A percentile compares a stretch with the other conserved stretches of the same genome.
phyloP scores from a whole-genome alignment of 106 monocot species.

The Gastrodia elata region DNA sequence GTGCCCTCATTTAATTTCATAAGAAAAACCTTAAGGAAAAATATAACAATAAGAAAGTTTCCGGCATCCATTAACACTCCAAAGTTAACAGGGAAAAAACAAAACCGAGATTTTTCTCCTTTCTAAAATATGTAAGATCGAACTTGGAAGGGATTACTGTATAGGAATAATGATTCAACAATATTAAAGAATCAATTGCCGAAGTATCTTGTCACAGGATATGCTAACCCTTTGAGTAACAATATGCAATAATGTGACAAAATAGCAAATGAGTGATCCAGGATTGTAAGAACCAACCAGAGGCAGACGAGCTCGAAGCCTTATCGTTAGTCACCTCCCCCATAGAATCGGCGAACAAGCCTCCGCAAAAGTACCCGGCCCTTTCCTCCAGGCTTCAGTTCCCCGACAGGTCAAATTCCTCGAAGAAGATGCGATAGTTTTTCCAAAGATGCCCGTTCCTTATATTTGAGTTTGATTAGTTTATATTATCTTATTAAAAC shows the following conservation, averaged over 20 bases:
- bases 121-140: not conserved
- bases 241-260: not conserved
- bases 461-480: too few species aligned
- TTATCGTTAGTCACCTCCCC: conserved; percentile 1
- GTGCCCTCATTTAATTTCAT: not conserved
- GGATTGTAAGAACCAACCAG: not conserved
- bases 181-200: not conserved
- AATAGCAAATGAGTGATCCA: not conserved
- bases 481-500: too few species aligned
- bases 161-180: not conserved
- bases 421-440: too few species aligned
- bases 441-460: too few species aligned
- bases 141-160: not conserved
- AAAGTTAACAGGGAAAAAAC: not conserved
- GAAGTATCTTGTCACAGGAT: not conserved
- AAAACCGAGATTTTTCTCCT: not conserved
- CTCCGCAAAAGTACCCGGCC: not conserved
- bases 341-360: too few species aligned
- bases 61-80: not conserved
- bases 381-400: not conserved
- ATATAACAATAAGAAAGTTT: too few species aligned
- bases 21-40: too few species aligned
- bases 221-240: not conserved
- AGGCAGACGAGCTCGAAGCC: not conserved
- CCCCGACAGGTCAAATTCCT: too few species aligned